phyloP scores from a whole-genome alignment of 768 basidiomycete species.

The Lactarius akahatsu region DNA sequence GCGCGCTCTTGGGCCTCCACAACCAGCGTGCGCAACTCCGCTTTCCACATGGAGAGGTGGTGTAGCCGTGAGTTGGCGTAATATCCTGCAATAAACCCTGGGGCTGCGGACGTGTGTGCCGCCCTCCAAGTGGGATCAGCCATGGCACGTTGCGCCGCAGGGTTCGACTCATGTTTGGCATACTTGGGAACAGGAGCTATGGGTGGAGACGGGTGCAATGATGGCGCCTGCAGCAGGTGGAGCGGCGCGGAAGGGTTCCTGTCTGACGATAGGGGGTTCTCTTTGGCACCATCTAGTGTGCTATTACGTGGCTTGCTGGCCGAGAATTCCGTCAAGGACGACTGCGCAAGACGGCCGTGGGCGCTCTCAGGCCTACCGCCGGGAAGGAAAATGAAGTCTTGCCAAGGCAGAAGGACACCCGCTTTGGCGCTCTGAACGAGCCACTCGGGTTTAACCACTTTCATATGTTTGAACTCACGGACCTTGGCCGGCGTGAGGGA shows the following conservation, averaged over 20 bases:
- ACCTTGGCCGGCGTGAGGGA: slow-evolving; percentile 89
- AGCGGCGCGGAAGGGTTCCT: not conserved
- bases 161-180: slow-evolving; percentile 67
- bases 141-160: slow-evolving; percentile 74
- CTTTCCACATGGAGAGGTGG: slow-evolving; percentile 88
- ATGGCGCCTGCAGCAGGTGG: slow-evolving; percentile 38
- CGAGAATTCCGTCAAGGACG: slow-evolving; percentile 34
- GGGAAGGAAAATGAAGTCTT: slow-evolving; percentile 60
- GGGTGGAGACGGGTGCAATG: slow-evolving; percentile 44
- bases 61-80: slow-evolving; percentile 86
- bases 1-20: slow-evolving; percentile 73
- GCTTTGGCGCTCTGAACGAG: slow-evolving; percentile 73
- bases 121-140: slow-evolving; percentile 81
- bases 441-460: slow-evolving; percentile 89
- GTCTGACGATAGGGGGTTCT: slow-evolving; percentile 4
- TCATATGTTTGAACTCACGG: slow-evolving; percentile 85
- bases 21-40: slow-evolving; percentile 79
- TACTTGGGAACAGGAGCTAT: slow-evolving; percentile 58
- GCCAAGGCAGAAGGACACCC: slow-evolving; percentile 76
- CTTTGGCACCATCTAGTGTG: not conserved
- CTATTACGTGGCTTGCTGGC: slow-evolving; percentile 19
- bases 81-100: slow-evolving; percentile 77
- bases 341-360: slow-evolving; percentile 49
- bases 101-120: slow-evolving; percentile 81
- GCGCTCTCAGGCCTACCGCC: slow-evolving; percentile 47